Base-by-base conservation (phyloP, 1,284 basidiomycete species). In the Heterobasidion parviporum region DNA sequence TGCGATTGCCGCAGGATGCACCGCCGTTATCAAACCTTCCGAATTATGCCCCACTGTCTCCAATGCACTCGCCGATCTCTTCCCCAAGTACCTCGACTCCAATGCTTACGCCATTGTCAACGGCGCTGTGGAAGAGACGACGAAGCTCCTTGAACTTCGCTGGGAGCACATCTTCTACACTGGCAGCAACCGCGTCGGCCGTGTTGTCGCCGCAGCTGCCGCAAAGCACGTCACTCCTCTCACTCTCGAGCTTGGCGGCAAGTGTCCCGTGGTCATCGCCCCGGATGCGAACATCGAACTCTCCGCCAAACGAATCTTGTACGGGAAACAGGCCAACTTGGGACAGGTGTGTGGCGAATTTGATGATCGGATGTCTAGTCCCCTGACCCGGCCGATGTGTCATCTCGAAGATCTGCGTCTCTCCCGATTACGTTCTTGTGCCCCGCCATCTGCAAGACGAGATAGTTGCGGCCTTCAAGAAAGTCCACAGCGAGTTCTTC, bases 1-100 rank as follows among this genome's bases (percentile, higher is more conserved):
- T 16, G 83, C 82, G 34, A 80, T 85, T 50, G 75, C 82, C 1
- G 82, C 83, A 0, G 83, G 83, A 1, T 82, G 80, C 63, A 74
- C 80, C 14, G 75, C 72, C 0, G 73, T 82, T 35, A 53, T 85
- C 63, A 85, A 85, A 72, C 80, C 79, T 0, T 86, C 83, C 6
- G 86, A 88, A 67, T 71, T 78, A n/a, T 69, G 75, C 0, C 76
- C 81, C 7, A 70, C 78, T 26, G 71, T 72, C 18, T 74, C 82
- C 3, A 71, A 76, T 45, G 71, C 87, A 34, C 65, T 88, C 9
- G 73, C 79, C 0, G 72, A 77, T 36, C 74, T 88, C n/a, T 62
- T 85, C 56, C 79, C 82, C n/a, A 74, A 76, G 62, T 88, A 89
- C 63, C 78, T 89, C 54, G 85, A 87, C 66, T 65, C 76, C 4